phyloP scores from a whole-genome alignment of 345 rosid genomes.

The Citrus unshiu region DNA sequence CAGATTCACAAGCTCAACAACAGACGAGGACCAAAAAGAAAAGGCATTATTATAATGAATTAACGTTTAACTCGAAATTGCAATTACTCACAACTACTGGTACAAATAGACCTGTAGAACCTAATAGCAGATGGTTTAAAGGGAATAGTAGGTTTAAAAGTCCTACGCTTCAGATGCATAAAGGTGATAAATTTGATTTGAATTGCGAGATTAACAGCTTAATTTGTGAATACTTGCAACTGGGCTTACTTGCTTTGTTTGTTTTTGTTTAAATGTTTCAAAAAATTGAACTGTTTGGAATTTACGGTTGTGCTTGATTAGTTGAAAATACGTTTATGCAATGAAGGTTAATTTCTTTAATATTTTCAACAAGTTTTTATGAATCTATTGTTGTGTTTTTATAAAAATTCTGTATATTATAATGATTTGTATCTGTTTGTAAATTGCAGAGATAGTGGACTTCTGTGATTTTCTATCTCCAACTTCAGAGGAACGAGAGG shows the following conservation, averaged over 20 bases:
- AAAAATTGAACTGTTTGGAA: not conserved
- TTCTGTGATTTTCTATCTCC: conserved; percentile 82
- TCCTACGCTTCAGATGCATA: conserved; percentile 91
- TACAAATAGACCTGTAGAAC: no score
- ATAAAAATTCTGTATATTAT: not conserved
- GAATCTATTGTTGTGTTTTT: not conserved
- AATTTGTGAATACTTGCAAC: not conserved
- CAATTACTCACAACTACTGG: no score
- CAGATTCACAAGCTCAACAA: not conserved
- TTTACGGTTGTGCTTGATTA: not conserved
- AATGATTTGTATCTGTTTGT: not conserved
- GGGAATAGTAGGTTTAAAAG: conserved; percentile 63
- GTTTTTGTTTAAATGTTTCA: not conserved
- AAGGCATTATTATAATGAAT: no score
- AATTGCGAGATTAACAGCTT: not conserved
- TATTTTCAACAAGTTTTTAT: not conserved
- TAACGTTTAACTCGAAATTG: no score
- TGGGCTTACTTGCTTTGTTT: not conserved
- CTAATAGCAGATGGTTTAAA: conserved; percentile 49
- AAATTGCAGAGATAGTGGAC: conserved; percentile 72
- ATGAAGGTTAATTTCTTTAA: not conserved
- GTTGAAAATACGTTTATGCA: not conserved
- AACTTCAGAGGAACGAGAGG: conserved; percentile 65
- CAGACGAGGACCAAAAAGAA: no score
- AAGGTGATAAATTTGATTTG: conserved; percentile 38